Conservation (phyloP, 1,284 basidiomycete species). For the Rhodotorula sp. region DNA sequence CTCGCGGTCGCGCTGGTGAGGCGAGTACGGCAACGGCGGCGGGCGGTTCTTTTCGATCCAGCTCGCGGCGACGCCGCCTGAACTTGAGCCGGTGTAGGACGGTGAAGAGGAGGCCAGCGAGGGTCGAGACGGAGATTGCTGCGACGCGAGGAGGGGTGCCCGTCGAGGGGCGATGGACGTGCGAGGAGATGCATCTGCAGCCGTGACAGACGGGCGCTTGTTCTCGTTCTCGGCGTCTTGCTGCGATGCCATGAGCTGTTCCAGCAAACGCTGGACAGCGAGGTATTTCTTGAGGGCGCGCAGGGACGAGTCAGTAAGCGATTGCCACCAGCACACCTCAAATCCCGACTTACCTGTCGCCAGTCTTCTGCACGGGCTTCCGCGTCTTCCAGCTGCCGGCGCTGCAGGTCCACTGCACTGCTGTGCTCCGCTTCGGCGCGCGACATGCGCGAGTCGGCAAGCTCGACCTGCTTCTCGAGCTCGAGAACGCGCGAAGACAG, state of each 20-base stretch:
- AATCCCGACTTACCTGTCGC: constrained; percentile 20
- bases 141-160: constrained; percentile 1
- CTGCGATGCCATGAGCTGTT: constrained; percentile 6
- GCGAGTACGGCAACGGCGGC: constrained; percentile 36
- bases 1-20: constrained; percentile 22
- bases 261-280: constrained; percentile 22
- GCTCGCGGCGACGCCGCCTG: neutral
- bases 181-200: constrained; percentile 3
- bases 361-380: constrained; percentile 22
- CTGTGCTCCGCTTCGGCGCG: neutral
- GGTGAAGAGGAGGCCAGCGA: neutral
- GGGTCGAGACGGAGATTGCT: neutral
- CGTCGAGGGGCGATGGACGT: constrained; percentile 6
- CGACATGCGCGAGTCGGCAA: neutral
- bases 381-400: constrained; percentile 1
- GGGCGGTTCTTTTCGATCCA: constrained; percentile 13
- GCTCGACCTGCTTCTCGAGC: constrained; percentile 14
- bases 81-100: neutral
- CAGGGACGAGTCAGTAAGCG: neutral
- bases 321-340: too few relatives aligned
- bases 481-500: constrained; percentile 8
- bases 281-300: constrained; percentile 25
- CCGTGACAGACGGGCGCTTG: constrained; percentile 5
- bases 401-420: constrained; percentile 18
- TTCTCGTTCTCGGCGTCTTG: neutral